phyloP scores from a whole-genome alignment of 768 basidiomycete species.

The Leucosporidium creatinivorum region DNA sequence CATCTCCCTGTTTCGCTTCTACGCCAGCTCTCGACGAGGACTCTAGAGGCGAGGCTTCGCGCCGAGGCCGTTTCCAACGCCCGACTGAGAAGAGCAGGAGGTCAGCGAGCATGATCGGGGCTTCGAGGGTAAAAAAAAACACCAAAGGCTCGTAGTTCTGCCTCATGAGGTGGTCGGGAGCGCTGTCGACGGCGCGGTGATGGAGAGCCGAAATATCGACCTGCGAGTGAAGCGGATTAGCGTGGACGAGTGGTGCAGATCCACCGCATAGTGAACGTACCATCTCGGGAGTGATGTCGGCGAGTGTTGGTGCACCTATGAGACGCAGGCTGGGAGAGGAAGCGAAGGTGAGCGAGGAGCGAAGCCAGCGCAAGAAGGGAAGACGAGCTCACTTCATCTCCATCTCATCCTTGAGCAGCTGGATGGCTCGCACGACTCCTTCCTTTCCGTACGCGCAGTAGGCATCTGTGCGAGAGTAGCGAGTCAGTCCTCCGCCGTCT shows the following conservation, averaged over 20 bases:
- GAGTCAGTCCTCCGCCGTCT: neutral
- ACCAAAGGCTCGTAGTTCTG: slow-evolving; percentile 31
- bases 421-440: slow-evolving; percentile 73
- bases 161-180: slow-evolving; percentile 21
- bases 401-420: slow-evolving; percentile 88
- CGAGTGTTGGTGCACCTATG: slow-evolving; percentile 70
- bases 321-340: slow-evolving; percentile 56
- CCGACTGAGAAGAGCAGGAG: too few species aligned
- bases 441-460: slow-evolving; percentile 82
- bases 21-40: too few species aligned
- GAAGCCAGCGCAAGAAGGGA: neutral
- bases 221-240: neutral
- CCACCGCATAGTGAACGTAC: slow-evolving; percentile 43
- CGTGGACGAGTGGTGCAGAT: neutral
- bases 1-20: too few species aligned
- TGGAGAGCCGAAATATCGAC: slow-evolving; percentile 16
- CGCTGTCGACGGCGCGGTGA: slow-evolving; percentile 2
- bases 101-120: neutral
- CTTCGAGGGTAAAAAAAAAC: too few species aligned
- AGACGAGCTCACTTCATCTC: slow-evolving; percentile 64
- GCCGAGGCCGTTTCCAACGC: slow-evolving; percentile 30
- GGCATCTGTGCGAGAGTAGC: slow-evolving; percentile 38
- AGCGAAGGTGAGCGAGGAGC: neutral
- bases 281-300: slow-evolving; percentile 78
- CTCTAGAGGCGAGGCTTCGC: slow-evolving; percentile 21